Evolutionary conservation across 108 stramenopile species (phyloP).

Genomic region (Epithemia pelagica): DNA sequence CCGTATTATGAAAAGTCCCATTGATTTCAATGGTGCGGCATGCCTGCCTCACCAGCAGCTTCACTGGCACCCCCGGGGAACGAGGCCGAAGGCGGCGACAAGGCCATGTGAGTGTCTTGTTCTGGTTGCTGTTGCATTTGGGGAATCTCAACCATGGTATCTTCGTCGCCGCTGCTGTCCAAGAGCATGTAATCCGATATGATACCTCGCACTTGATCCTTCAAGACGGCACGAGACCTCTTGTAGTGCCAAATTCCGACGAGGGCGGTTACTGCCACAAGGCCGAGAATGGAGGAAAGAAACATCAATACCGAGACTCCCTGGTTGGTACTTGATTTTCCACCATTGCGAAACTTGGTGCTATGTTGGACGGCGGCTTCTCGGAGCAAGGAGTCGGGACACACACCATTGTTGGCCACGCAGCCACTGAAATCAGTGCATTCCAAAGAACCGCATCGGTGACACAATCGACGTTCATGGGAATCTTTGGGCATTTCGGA

Average conservation of each 20-base stretch:
- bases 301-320: conserved; percentile 26
- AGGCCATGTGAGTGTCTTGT: too few relatives aligned
- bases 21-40: too few relatives aligned
- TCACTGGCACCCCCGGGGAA: too few relatives aligned
- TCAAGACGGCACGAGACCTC: conserved; percentile 72
- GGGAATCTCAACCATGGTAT: too few relatives aligned
- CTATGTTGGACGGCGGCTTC: neutral
- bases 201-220: conserved; percentile 83
- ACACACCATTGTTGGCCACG: neutral
- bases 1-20: too few relatives aligned
- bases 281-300: conserved; percentile 27
- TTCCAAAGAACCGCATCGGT: neutral
- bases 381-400: neutral
- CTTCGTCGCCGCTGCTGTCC: conserved; percentile 53
- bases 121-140: too few relatives aligned
- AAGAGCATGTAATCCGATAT: conserved; percentile 91
- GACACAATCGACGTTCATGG: neutral
- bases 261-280: conserved; percentile 35
- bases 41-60: too few relatives aligned
- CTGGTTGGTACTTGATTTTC: neutral
- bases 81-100: too few relatives aligned
- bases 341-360: neutral
- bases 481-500: neutral
- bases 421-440: neutral
- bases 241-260: conserved; percentile 70